Conservation (phyloP, 345 rosid species). For the Aegle marmelos region DNA sequence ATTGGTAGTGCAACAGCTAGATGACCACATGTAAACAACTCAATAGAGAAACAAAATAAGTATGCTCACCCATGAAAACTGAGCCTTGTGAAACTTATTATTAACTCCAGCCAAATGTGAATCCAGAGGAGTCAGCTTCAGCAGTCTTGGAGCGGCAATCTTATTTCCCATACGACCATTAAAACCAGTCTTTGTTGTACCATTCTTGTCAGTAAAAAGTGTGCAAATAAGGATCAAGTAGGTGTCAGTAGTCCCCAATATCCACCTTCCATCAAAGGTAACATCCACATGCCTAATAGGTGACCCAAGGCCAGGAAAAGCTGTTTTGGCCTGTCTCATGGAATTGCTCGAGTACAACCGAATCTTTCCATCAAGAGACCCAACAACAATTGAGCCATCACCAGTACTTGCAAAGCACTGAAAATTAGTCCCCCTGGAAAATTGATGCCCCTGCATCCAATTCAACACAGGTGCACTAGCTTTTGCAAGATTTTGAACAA, state of each 20-base stretch:
- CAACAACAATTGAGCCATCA: constrained; percentile 97
- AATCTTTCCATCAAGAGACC: constrained; percentile 96
- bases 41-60: not conserved
- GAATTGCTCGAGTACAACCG: constrained; percentile 80
- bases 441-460: constrained; percentile 97
- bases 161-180: constrained; percentile 96
- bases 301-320: constrained; percentile 98
- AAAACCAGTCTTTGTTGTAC: constrained; percentile 89
- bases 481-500: constrained; percentile 85
- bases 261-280: constrained; percentile 98
- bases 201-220: constrained; percentile 80
- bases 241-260: constrained; percentile 92
- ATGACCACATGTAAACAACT: constrained; percentile 1
- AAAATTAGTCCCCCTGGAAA: constrained; percentile 96
- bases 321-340: constrained; percentile 97
- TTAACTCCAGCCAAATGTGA: constrained; percentile 85
- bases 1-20: not conserved
- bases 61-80: constrained; percentile 88
- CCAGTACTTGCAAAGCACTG: constrained; percentile 99
- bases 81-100: constrained; percentile 86
- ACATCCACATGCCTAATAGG: constrained; percentile 96
- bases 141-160: constrained; percentile 92
- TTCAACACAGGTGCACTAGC: constrained; percentile 69
- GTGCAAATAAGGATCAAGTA: constrained; percentile 88
- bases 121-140: constrained; percentile 83